A percentile compares a stretch with the other conserved stretches of the same genome.
phyloP scores from a whole-genome alignment of 1,284 basidiomycete genomes.

The Cronartium quercuum region DNA sequence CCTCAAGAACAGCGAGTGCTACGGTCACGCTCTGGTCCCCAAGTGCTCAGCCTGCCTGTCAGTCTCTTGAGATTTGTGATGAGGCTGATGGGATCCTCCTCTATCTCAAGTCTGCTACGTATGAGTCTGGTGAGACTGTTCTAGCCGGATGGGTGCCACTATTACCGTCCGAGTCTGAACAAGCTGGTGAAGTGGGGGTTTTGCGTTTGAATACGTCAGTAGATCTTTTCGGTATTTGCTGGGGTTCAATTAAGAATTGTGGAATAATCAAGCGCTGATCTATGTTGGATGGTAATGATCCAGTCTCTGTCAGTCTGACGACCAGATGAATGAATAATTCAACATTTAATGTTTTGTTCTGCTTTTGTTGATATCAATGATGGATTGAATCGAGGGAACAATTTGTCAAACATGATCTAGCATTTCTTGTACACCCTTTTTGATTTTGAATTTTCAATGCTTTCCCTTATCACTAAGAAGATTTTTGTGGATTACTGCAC shows the following conservation, averaged over 20 bases:
- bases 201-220: not conserved
- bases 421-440: too few relatives aligned
- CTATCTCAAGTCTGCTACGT: constrained; percentile 29
- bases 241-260: not conserved
- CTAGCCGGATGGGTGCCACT: constrained; percentile 34
- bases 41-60: not conserved
- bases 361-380: too few relatives aligned
- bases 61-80: not conserved
- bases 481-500: too few relatives aligned
- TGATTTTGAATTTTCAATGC: too few relatives aligned
- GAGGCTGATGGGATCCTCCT: constrained; percentile 23
- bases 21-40: not conserved
- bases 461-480: too few relatives aligned
- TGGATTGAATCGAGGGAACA: too few relatives aligned
- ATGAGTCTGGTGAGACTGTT: constrained; percentile 21
- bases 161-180: not conserved
- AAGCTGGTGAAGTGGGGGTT: not conserved
- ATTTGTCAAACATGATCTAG: too few relatives aligned
- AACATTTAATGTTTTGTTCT: too few relatives aligned
- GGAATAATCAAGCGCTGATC: not conserved
- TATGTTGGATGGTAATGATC: not conserved
- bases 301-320: not conserved
- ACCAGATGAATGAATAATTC: not conserved
- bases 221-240: not conserved
- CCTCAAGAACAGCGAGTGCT: not conserved